Conservation (phyloP, 2,329 filamentous ascomycete genomes). For the Aspergillus sojae region DNA sequence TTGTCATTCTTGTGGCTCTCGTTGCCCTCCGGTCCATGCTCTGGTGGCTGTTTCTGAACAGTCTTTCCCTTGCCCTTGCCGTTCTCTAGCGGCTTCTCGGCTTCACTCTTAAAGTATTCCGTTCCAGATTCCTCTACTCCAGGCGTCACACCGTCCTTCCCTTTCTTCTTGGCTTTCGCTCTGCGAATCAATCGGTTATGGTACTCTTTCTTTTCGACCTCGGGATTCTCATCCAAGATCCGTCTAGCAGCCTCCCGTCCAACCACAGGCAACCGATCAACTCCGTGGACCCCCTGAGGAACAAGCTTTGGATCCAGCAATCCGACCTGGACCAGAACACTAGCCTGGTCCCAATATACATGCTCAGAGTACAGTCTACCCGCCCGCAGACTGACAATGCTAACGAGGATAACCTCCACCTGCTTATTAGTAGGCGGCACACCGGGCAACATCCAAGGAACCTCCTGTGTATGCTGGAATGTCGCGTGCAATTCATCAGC, state of each 20-base stretch:
- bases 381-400: conserved; percentile 57
- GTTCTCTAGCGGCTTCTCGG: conserved; percentile 17
- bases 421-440: conserved; percentile 59
- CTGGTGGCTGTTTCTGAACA: conserved; percentile 16
- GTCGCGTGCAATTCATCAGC: conserved; percentile 62
- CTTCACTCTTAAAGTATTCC: conserved; percentile 27
- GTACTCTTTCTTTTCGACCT: conserved; percentile 36
- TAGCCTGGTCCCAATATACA: conserved; percentile 66
- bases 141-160: conserved; percentile 16
- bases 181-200: conserved; percentile 37
- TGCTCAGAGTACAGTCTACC: conserved; percentile 60
- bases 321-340: conserved; percentile 61
- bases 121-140: conserved; percentile 28
- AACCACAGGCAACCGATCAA: conserved; percentile 44
- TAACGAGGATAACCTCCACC: conserved; percentile 61
- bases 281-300: conserved; percentile 46
- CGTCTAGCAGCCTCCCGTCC: conserved; percentile 44
- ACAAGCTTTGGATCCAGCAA: conserved; percentile 60
- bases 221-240: conserved; percentile 42
- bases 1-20: not conserved
- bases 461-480: conserved; percentile 59
- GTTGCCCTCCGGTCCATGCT: not conserved
- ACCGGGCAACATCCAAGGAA: conserved; percentile 63
- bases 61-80: conserved; percentile 25
- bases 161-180: conserved; percentile 20